Evolutionary conservation across 495 filamentous ascomycete species (phyloP), one percentile per base, ranked within the genome.

Genomic region (Oleoguttula mirabilis): DNA sequence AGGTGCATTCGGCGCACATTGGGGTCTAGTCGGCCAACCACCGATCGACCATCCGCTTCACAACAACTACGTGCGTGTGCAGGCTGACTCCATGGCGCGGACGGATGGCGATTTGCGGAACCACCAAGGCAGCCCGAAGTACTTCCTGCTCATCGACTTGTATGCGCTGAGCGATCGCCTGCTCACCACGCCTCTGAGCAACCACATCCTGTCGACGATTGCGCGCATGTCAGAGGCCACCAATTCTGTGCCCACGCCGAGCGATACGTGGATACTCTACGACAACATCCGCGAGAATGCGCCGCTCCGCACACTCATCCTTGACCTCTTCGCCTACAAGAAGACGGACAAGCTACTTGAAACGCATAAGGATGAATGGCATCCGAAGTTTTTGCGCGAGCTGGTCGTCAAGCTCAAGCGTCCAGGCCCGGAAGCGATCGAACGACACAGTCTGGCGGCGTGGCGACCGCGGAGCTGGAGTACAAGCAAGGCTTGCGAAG

Each of bases 311-410:
- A 43, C 43, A 8, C 51, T 71, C 34, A 54, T 69, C 4, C 43
- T 68, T 17, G 67, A 70, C 51, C 54, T 71, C 40, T 69, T 69
- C 51, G 64, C 59, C 23, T 68, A 61, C 55, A 70, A 69, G 54
- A 66, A 66, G 47, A 70, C 66, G 45, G 67, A 67, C 47, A 51
- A 55, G 21, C 48, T 69, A 14, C 50, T 69, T 8, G 55, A 56
- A 12, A 55, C 41, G 22, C 66, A 69, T 57, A 48, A 49, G 32
- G 67, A 69, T 40, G 43, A 56, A 1, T 65, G 60, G 60, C 60
- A 65, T 37, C 59, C 59, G 33, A 36, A 10, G 19, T 62, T 65
- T 46, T 48, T 65, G 32, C 55, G 60, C 41, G 60, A 62, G 28
- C 51, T 65, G 30, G 39, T 43, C 34, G 58, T 63, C 15, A 40